phyloP scores from a whole-genome alignment of 2,329 filamentous ascomycete genomes.

The Trichoderma afroharzianum region DNA sequence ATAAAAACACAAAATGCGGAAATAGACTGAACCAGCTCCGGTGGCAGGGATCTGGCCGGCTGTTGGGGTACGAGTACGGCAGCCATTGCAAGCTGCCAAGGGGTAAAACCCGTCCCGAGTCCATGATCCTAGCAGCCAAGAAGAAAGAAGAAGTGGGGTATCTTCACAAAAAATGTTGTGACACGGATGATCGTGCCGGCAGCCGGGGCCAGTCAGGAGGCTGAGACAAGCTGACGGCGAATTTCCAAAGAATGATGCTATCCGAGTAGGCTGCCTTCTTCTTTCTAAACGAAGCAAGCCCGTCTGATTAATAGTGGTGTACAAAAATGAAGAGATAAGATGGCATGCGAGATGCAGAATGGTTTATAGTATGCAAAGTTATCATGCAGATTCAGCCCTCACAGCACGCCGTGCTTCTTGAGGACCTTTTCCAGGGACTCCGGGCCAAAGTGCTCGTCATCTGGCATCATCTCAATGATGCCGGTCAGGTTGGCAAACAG shows the following conservation, averaged over 20 bases:
- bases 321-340: not conserved
- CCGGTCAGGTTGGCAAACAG: conserved; percentile 88
- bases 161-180: conserved; percentile 1
- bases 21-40: not conserved
- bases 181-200: not conserved
- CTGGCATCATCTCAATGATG: conserved; percentile 79
- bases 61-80: not conserved
- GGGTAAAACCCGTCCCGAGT: not conserved
- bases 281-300: not conserved
- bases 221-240: not conserved
- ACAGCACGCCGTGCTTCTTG: conserved; percentile 51
- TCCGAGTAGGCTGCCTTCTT: not conserved
- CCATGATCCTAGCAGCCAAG: conserved; percentile 9
- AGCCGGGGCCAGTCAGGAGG: not conserved
- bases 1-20: not conserved
- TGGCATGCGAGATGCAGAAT: not conserved
- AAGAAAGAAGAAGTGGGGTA: conserved; percentile 9
- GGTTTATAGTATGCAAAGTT: not conserved
- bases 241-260: not conserved
- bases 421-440: conserved; percentile 52
- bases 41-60: not conserved
- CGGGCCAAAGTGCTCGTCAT: conserved; percentile 57
- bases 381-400: conserved; percentile 20
- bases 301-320: not conserved
- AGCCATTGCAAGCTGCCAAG: not conserved